These are phyloP conservation scores for Boechera retrofracta DNA, from an alignment of 345 rosid genomes.

Conservation along the genomic window DNA sequence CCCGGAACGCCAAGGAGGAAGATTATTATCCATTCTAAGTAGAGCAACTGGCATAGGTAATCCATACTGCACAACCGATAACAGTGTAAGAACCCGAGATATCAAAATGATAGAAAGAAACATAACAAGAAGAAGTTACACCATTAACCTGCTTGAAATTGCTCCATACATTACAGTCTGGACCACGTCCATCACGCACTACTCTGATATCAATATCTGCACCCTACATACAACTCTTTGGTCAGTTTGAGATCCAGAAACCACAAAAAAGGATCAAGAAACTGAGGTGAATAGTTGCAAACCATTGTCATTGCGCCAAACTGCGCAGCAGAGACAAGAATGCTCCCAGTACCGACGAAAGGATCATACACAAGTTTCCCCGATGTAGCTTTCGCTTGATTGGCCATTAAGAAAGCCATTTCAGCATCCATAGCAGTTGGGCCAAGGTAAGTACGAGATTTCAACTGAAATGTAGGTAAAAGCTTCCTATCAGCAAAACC, in stretches of 20 bases:
- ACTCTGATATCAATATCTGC: conserved; percentile 97
- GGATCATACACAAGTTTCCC: conserved; percentile 95
- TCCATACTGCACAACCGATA: conserved; percentile 69
- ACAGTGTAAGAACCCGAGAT: conserved; percentile 4
- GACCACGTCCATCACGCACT: conserved; percentile 97
- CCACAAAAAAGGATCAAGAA: not conserved
- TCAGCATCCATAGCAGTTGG: conserved; percentile 99
- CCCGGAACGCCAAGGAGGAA: conserved; percentile 95
- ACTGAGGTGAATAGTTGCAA: conserved; percentile 24
- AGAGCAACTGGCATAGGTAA: conserved; percentile 80
- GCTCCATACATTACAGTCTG: conserved; percentile 96
- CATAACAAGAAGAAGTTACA: conserved; percentile 14
- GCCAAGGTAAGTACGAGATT: conserved; percentile 85
- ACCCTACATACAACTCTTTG: conserved; percentile 58
- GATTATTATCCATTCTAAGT: conserved; percentile 88
- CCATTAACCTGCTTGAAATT: conserved; percentile 90
- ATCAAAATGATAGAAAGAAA: not conserved
- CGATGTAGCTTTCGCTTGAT: conserved; percentile 78
- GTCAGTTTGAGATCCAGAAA: conserved; percentile 30
- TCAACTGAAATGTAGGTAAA: conserved; percentile 82
- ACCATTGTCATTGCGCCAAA: conserved; percentile 96
- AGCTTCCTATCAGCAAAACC: conserved; percentile 93
- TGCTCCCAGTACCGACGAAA: conserved; percentile 97
- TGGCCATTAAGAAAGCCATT: conserved; percentile 96
- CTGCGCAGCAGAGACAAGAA: conserved; percentile 90